phyloP scores from a whole-genome alignment of 129 eudicot species.

The Pittosporum tobira region DNA sequence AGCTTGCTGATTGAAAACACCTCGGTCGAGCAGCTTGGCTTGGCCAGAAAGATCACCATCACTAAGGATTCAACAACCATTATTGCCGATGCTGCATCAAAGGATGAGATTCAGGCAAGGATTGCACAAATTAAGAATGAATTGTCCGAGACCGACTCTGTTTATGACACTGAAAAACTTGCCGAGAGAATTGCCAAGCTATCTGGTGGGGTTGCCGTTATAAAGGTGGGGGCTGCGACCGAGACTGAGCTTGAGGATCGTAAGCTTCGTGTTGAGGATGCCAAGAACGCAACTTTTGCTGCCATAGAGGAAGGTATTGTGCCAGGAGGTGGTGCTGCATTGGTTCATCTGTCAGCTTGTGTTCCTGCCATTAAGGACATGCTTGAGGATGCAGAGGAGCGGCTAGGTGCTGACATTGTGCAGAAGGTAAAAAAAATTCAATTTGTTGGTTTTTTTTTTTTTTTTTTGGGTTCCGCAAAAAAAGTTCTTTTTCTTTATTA shows the following conservation, averaged over 20 bases:
- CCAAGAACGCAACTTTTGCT: constrained; percentile 89
- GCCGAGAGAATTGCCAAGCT: constrained; percentile 76
- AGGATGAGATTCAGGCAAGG: constrained; percentile 74
- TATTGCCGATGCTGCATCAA: constrained; percentile 81
- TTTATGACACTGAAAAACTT: constrained; percentile 63
- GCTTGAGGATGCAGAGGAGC: constrained; percentile 63
- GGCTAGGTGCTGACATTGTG: constrained; percentile 70
- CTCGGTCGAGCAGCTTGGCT: constrained; percentile 55
- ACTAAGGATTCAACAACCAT: constrained; percentile 65
- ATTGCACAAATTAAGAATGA: constrained; percentile 64
- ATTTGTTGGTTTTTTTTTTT: neutral
- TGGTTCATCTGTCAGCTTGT: constrained; percentile 54
- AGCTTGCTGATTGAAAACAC: constrained; percentile 56
- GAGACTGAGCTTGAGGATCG: constrained; percentile 83
- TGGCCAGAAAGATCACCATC: constrained; percentile 61
- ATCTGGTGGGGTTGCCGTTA: constrained; percentile 82
- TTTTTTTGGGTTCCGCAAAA: neutral
- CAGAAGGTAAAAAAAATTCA: constrained; percentile 43
- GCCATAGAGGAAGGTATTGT: constrained; percentile 90
- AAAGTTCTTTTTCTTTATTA: too few relatives aligned
- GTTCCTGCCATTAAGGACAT: constrained; percentile 68
- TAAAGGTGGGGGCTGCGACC: constrained; percentile 90
- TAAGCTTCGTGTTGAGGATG: constrained; percentile 73
- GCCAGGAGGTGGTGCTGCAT: constrained; percentile 88
- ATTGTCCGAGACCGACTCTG: constrained; percentile 60